Percentiles rank a stretch among this genome's conserved stretches.
Evolutionary conservation across 2,329 filamentous ascomycete genomes (phyloP).

Genomic region (Blastomyces gilchristii): DNA sequence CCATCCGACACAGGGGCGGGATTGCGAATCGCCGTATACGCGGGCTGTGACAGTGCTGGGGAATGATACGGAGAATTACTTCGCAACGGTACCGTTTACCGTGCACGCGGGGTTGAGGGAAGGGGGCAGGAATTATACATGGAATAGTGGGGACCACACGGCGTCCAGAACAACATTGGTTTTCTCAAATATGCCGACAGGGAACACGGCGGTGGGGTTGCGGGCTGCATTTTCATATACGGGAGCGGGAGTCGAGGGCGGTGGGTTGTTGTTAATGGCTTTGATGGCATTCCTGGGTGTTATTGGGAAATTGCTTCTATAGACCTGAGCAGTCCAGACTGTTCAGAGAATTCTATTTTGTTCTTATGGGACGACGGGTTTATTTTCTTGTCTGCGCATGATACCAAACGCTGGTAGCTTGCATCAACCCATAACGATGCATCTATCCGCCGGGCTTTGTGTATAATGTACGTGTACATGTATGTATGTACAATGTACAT

Average conservation of each 20-base stretch:
- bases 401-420: neutral
- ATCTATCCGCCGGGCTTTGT: too few species aligned
- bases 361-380: neutral
- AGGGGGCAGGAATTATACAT: neutral
- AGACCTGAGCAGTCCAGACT: neutral
- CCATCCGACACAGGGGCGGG: neutral
- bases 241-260: neutral
- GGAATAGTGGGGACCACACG: neutral
- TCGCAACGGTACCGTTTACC: constrained; percentile 5
- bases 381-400: neutral
- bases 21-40: neutral
- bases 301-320: neutral
- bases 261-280: neutral
- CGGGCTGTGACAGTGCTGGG: constrained; percentile 2
- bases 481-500: too few species aligned
- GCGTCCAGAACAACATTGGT: neutral
- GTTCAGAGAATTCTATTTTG: neutral
- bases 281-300: neutral
- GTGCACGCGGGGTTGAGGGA: constrained; percentile 6
- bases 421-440: neutral
- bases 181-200: constrained; percentile 1
- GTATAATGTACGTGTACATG: too few species aligned
- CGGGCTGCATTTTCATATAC: neutral
- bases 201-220: neutral
- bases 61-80: constrained; percentile 9